A percentile compares a stretch with the other conserved stretches of the same genome.
phyloP scores from a whole-genome alignment of 2,329 filamentous ascomycete genomes.

The Pseudogymnoascus sp. region DNA sequence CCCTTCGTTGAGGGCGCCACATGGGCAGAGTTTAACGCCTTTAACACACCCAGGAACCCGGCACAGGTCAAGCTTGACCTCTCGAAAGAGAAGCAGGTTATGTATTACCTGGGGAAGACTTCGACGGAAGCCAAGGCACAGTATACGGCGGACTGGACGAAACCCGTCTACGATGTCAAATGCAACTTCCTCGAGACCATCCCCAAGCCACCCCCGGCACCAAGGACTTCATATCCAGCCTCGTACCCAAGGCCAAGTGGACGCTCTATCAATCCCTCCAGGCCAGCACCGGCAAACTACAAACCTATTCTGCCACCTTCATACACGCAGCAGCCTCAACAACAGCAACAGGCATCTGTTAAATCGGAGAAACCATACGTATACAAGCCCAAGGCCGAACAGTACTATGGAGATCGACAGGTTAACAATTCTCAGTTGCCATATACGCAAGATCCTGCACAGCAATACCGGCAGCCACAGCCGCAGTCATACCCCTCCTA shows the following conservation, averaged over 20 bases:
- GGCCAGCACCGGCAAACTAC: constrained; percentile 26
- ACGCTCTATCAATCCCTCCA: constrained; percentile 20
- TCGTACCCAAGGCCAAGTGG: constrained; percentile 23
- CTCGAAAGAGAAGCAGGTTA: constrained; percentile 64
- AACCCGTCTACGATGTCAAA: constrained; percentile 54
- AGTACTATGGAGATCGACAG: constrained; percentile 26
- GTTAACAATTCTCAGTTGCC: constrained; percentile 27
- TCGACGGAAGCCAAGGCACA: constrained; percentile 88
- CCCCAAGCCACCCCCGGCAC: constrained; percentile 36
- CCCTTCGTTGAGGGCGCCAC: constrained; percentile 58
- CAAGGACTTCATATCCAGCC: constrained; percentile 29
- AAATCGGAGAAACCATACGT: constrained; percentile 42
- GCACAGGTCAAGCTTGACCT: constrained; percentile 64
- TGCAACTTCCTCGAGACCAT: constrained; percentile 67
- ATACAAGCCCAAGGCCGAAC: constrained; percentile 38
- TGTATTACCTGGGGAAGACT: constrained; percentile 77
- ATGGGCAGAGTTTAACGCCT: constrained; percentile 72
- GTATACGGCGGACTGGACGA: constrained; percentile 69
- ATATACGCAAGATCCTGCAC: constrained; percentile 23
- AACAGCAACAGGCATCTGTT: neutral
- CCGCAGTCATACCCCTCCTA: constrained; percentile 12
- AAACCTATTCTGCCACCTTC: constrained; percentile 13
- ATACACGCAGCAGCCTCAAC: neutral
- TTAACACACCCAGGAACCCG: constrained; percentile 47
- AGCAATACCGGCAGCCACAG: constrained; percentile 17